Base-by-base conservation (phyloP, 1,139 yeast genomes). In the Saccharomyces uvarum region DNA sequence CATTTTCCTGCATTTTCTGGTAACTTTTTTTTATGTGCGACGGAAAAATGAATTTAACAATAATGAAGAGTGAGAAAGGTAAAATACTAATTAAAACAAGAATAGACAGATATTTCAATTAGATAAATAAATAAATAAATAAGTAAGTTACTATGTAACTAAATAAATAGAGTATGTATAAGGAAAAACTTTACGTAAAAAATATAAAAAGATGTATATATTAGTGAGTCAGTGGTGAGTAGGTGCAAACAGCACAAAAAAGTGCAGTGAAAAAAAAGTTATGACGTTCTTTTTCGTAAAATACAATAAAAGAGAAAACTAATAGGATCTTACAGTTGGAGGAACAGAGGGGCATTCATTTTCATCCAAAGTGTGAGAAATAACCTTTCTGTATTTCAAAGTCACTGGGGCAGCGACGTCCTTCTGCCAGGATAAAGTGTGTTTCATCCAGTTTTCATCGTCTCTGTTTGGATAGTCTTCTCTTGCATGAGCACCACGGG, bases 401-500 rank as follows among this genome's bases (percentile, higher is more conserved):
- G 73, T 76, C 53, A 89, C 90, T 56, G 80, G 78, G 52, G 80
- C 93, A 68, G 95, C 96, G 60, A 78, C 78, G 48, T 75, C 73
- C 57, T 75, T 70, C 78, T 93, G 98, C 89, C 95, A 93, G 54
- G 98, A 88, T 71, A 93, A 79, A 53, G 97, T 82, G 77, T 93
- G 99, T 79, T 93, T 93, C 95, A 90, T 89, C 99, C 99, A 93
- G 79, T 89, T 78, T 58, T 71, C 90, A 72, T 93, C 99, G 70
- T 93, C 96, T 83, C 99, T 89, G 59, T 84, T 85, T 69, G 95
- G 97, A 78, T 75, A 91, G 75, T 93, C 99, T 75, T 93, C 99
- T 79, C 98, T 87, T 61, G 99, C 98, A 70, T 93, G 99, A 53
- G 99, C 99, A 78, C 99, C 99, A 81, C 99, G 89, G 51, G 97